Evolutionary conservation across 78 protist species (phyloP).

Genomic region (Tieghemostelium lacteum): DNA sequence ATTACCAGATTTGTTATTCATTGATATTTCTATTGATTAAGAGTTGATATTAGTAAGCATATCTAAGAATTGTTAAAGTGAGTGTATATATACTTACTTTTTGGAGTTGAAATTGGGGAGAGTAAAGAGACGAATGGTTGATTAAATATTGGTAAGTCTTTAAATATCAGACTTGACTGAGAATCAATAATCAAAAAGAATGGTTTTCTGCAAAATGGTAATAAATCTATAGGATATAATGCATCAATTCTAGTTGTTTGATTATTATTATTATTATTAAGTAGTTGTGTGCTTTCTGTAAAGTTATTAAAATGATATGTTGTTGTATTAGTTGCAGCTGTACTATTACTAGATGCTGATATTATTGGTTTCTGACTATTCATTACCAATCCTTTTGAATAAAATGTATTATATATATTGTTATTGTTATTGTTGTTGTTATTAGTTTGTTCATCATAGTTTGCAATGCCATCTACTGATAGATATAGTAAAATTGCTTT

Average conservation of each 20-base stretch:
- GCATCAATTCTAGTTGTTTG: conserved; percentile 8
- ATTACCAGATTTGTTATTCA: conserved; percentile 52
- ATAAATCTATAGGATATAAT: conserved; percentile 56
- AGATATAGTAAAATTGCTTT: conserved; percentile 65
- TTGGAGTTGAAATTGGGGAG: conserved; percentile 54
- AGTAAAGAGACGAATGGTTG: conserved; percentile 71
- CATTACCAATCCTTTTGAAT: conserved; percentile 34
- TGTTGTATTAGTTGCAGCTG: neutral
- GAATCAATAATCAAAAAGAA: conserved; percentile 73
- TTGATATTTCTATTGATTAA: conserved; percentile 2
- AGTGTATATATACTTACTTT: conserved; percentile 8
- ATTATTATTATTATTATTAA: neutral
- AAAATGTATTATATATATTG: conserved; percentile 3
- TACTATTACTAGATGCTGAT: neutral
- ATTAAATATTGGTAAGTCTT: conserved; percentile 54
- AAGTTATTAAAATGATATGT: neutral
- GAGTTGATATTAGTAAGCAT: neutral
- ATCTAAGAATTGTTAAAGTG: neutral
- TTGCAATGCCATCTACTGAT: conserved; percentile 55
- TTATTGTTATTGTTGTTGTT: neutral
- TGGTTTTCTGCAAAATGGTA: conserved; percentile 73
- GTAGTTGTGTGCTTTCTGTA: neutral
- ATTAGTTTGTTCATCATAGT: conserved; percentile 6
- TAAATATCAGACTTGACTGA: conserved; percentile 45
- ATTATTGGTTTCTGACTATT: conserved; percentile 4